A percentile compares a stretch with the other conserved stretches of the same genome.
Conservation (phyloP, 2,329 filamentous ascomycete species). For the Lecanoromycetidae sp. region DNA sequence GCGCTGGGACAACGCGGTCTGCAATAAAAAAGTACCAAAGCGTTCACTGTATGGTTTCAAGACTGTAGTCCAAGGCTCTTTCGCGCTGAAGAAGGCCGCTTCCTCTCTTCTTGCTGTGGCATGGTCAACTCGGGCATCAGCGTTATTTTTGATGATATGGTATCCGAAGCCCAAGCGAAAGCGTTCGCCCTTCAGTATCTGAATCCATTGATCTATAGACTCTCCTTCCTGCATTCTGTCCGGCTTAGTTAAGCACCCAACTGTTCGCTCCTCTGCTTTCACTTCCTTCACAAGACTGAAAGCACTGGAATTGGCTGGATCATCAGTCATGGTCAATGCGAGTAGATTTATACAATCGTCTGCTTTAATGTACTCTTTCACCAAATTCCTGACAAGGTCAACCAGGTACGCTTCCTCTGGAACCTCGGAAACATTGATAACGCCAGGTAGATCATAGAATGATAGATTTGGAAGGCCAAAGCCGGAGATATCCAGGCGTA, state of each 20-base stretch:
- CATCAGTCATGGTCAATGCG: slow-evolving; percentile 63
- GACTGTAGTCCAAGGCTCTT: slow-evolving; percentile 34
- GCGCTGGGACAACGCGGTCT: slow-evolving; percentile 36
- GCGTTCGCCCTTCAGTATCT: slow-evolving; percentile 49
- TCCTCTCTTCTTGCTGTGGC: slow-evolving; percentile 38
- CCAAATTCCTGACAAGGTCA: slow-evolving; percentile 57
- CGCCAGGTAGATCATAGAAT: slow-evolving; percentile 75
- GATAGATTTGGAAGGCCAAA: slow-evolving; percentile 60
- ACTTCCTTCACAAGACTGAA: slow-evolving; percentile 50
- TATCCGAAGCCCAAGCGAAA: slow-evolving; percentile 63
- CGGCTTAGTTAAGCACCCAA: slow-evolving; percentile 72
- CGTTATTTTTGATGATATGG: slow-evolving; percentile 56
- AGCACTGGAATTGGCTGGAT: slow-evolving; percentile 63
- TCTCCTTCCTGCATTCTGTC: slow-evolving; percentile 51
- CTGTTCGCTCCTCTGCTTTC: slow-evolving; percentile 46
- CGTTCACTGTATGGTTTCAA: slow-evolving; percentile 31
- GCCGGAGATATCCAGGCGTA: slow-evolving; percentile 62
- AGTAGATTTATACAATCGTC: slow-evolving; percentile 64
- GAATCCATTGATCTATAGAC: slow-evolving; percentile 46
- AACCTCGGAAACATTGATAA: slow-evolving; percentile 58
- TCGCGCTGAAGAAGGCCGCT: slow-evolving; percentile 35
- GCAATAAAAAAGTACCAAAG: slow-evolving; percentile 43
- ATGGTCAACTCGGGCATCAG: slow-evolving; percentile 34
- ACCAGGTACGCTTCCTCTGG: slow-evolving; percentile 54
- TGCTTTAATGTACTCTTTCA: slow-evolving; percentile 56